Conservation (phyloP, 257 asterid genomes). For the Forsythia viridissima region DNA sequence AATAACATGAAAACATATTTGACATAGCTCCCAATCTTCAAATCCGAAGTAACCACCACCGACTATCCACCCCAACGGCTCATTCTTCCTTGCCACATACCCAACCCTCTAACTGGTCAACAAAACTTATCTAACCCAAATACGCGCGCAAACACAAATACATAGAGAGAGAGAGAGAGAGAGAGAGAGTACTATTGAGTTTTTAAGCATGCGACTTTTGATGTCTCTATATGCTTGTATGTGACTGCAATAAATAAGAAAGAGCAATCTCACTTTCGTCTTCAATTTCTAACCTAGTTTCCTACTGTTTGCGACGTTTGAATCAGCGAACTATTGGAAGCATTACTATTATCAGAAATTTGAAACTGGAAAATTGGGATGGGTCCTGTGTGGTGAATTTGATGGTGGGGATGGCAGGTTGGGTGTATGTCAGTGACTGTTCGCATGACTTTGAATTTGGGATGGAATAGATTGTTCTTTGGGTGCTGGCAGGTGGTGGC, state of each 20-base stretch:
- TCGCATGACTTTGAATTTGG: not conserved
- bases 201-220: not conserved
- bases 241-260: not conserved
- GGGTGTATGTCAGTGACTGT: not conserved
- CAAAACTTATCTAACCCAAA: not conserved
- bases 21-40: not conserved
- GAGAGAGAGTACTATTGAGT: not conserved
- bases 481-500: not conserved
- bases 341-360: not conserved
- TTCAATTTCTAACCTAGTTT: too few species aligned
- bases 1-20: not conserved
- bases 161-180: too few species aligned
- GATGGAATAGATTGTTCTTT: not conserved
- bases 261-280: not conserved
- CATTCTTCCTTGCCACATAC: not conserved
- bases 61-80: not conserved
- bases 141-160: too few species aligned
- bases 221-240: not conserved
- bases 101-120: not conserved
- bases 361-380: not conserved
- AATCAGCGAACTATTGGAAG: not conserved
- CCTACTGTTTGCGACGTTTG: not conserved
- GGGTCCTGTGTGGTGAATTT: not conserved
- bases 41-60: not conserved
- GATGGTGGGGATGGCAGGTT: not conserved